Percentiles rank a stretch among this genome's conserved stretches.
phyloP scores from a whole-genome alignment of 2,329 filamentous ascomycete genomes.

The Mycocentrospora acerina region DNA sequence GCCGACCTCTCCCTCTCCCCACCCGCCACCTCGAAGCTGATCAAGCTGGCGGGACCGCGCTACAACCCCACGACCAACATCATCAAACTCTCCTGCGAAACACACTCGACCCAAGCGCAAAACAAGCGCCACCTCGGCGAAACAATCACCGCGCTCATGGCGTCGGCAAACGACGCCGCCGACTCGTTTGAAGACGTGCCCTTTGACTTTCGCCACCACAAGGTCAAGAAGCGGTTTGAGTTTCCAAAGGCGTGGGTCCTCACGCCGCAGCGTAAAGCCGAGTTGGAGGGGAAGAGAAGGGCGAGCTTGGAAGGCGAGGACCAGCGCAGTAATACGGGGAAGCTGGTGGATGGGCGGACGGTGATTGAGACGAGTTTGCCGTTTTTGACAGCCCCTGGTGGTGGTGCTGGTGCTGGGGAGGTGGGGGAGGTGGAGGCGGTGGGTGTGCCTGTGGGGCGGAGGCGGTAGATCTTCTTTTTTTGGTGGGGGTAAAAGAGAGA shows the following conservation, averaged over 20 bases:
- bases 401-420: slow-evolving; percentile 20
- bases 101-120: slow-evolving; percentile 84
- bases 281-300: slow-evolving; percentile 64
- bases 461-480: too few relatives aligned
- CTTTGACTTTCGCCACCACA: slow-evolving; percentile 84
- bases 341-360: slow-evolving; percentile 56
- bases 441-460: slow-evolving; percentile 3
- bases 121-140: slow-evolving; percentile 95
- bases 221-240: slow-evolving; percentile 62
- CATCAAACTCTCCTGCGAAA: slow-evolving; percentile 88
- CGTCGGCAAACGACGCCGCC: slow-evolving; percentile 69
- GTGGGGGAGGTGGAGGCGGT: slow-evolving; percentile 13
- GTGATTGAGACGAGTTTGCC: slow-evolving; percentile 39
- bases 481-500: too few relatives aligned
- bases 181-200: slow-evolving; percentile 90
- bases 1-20: slow-evolving; percentile 67
- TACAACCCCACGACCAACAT: slow-evolving; percentile 84
- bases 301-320: slow-evolving; percentile 57
- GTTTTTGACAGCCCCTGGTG: slow-evolving; percentile 19
- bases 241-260: slow-evolving; percentile 86
- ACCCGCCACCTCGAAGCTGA: slow-evolving; percentile 73
- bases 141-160: slow-evolving; percentile 70
- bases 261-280: slow-evolving; percentile 65
- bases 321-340: slow-evolving; percentile 54
- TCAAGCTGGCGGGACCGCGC: slow-evolving; percentile 80